phyloP scores from a whole-genome alignment of 2,329 filamentous ascomycete species.

The Ceratocystis destructans region DNA sequence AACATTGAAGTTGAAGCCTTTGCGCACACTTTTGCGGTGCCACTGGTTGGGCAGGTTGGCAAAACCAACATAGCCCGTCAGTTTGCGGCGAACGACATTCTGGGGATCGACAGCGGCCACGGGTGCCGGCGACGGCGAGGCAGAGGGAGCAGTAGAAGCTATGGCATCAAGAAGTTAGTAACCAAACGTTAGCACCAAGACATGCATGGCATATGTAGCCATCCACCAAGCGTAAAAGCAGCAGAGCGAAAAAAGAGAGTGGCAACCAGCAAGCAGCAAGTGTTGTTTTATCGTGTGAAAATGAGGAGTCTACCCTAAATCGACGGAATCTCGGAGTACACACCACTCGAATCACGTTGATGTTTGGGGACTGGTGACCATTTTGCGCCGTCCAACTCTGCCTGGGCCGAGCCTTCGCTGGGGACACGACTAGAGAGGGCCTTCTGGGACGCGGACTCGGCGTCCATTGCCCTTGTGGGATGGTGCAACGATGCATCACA shows the following conservation, averaged over 20 bases:
- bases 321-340: neutral
- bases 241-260: neutral
- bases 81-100: conserved; percentile 96
- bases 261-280: neutral
- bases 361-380: conserved; percentile 10
- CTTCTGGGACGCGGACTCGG: neutral
- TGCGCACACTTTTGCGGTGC: conserved; percentile 99
- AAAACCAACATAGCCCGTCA: conserved; percentile 97
- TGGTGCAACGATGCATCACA: neutral
- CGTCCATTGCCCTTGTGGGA: neutral
- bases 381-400: neutral
- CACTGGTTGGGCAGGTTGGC: conserved; percentile 98
- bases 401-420: neutral
- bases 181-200: neutral
- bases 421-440: neutral
- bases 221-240: neutral
- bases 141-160: conserved; percentile 5
- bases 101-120: conserved; percentile 50
- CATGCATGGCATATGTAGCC: neutral
- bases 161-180: conserved; percentile 12
- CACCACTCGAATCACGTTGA: conserved; percentile 8
- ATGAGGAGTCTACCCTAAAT: conserved; percentile 1
- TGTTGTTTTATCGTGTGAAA: conserved; percentile 9
- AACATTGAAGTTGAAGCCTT: conserved; percentile 99
- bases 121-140: conserved; percentile 23